Base-by-base conservation (phyloP, 345 rosid genomes). In the Laguncularia racemosa region DNA sequence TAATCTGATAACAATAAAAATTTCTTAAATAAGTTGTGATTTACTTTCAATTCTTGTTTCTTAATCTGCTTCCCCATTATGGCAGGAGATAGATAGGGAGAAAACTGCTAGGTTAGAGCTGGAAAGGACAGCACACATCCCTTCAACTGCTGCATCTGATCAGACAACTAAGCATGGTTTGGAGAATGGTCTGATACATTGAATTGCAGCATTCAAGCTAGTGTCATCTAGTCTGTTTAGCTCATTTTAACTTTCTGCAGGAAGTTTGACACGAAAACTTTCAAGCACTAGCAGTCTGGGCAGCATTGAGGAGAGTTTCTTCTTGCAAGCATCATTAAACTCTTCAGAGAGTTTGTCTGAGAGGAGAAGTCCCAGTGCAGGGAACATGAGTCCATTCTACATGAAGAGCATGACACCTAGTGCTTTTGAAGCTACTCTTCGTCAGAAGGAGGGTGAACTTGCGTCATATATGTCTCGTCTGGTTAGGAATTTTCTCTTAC, bases 371-470 rank as follows among this genome's bases (percentile, higher is more conserved):
- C 53, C 62, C 49, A 75, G 78, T 52, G 99, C 82, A 72, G 72
- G 81, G 58, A 74, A 80, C 20, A 59, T 84, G 76, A 88, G 82
- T 78, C 85, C 96, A 9, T 86, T 79, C 82, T 84, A 76, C 73
- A 78, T 90, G 91, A 95, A 86, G 81, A 90, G 93, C 80, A 83
- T 90, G 80, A 95, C 93, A 60, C 89, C 92, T 46, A 88, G 88
- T 75, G 79, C 96, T 70, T 90, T 85, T 69, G 97, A 95, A 72
- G 76, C 95, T 54, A 78, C 95, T 50, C 96, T 90, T 74, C 92
- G 95, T 55, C 99, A 90, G 76, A 95, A 95, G 82, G 99, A 95
- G 79, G 99, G 99, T 19, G 99, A 95, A 76, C 88, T 95, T 71
- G 89, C 95, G 18, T 90, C 97, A 13, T 95, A 90, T 71, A 83